Conservation (phyloP, 176 grass and related monocot genomes). For the Tillandsia leiboldiana region DNA sequence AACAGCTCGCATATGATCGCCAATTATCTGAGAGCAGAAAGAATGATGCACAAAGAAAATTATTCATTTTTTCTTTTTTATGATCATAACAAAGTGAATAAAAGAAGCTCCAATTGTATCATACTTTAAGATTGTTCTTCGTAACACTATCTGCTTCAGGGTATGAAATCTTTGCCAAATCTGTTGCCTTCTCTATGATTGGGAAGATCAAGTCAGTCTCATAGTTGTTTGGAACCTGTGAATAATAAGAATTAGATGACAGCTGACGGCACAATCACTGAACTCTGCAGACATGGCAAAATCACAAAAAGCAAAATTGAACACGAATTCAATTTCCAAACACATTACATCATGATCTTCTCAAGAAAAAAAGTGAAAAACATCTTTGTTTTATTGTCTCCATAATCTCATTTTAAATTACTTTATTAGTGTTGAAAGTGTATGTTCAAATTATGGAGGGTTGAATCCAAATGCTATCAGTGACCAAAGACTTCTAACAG, state of each 20-base stretch:
- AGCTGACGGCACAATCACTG: background rate
- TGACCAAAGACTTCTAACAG: too few relatives aligned
- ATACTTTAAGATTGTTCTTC: conserved; percentile 79
- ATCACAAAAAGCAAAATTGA: background rate
- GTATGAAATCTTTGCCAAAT: conserved; percentile 62
- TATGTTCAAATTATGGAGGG: too few relatives aligned
- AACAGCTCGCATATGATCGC: conserved; percentile 95
- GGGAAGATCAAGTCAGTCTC: conserved; percentile 95
- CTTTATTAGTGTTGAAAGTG: too few relatives aligned
- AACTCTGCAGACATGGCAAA: background rate
- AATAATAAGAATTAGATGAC: conserved; percentile 18
- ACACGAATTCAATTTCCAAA: background rate
- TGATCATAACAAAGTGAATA: background rate
- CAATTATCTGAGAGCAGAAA: conserved; percentile 62
- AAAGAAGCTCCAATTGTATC: conserved; percentile 14
- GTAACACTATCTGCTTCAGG: conserved; percentile 44
- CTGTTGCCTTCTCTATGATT: conserved; percentile 78
- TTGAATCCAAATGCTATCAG: too few relatives aligned
- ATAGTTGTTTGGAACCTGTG: conserved; percentile 91
- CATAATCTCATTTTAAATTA: too few relatives aligned
- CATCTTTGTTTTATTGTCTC: too few relatives aligned
- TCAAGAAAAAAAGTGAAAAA: too few relatives aligned
- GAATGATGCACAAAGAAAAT: conserved; percentile 5
- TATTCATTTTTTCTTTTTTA: background rate
- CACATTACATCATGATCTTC: too few relatives aligned